phyloP scores from a whole-genome alignment of 2,329 filamentous ascomycete species.

The Pseudocercospora macadamiae region DNA sequence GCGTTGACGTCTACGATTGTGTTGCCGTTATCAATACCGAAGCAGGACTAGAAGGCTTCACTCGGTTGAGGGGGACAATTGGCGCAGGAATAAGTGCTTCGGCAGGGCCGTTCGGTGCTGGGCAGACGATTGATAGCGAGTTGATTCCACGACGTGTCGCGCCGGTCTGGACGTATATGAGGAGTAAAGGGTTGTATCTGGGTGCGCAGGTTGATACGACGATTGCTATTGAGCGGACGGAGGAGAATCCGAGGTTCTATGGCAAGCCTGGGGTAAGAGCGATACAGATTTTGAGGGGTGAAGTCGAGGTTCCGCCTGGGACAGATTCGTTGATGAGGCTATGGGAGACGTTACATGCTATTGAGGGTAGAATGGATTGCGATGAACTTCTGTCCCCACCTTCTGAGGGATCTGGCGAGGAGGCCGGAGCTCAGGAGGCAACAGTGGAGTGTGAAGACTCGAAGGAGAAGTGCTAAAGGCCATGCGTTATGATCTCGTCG shows the following conservation, averaged over 20 bases:
- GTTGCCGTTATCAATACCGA: slow-evolving; percentile 89
- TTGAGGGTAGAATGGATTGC: too few species aligned
- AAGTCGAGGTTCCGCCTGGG: slow-evolving; percentile 55
- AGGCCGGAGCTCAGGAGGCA: too few species aligned
- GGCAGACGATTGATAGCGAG: slow-evolving; percentile 71
- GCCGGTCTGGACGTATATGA: slow-evolving; percentile 82
- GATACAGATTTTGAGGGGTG: slow-evolving; percentile 63
- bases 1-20: slow-evolving; percentile 92
- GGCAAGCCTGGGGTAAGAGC: slow-evolving; percentile 61
- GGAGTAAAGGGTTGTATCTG: slow-evolving; percentile 82
- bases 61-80: slow-evolving; percentile 73
- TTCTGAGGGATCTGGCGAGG: too few species aligned
- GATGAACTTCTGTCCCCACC: too few species aligned
- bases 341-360: slow-evolving; percentile 81
- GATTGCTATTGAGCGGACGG: slow-evolving; percentile 76
- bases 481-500: too few species aligned
- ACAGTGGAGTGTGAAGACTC: too few species aligned
- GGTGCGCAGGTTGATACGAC: slow-evolving; percentile 85
- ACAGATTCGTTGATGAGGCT: slow-evolving; percentile 63
- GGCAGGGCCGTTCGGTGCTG: slow-evolving; percentile 75
- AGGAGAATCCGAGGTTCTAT: slow-evolving; percentile 85
- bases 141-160: slow-evolving; percentile 67
- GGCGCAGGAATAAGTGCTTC: slow-evolving; percentile 77
- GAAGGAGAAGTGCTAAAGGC: too few species aligned
- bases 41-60: slow-evolving; percentile 80